Conservation (phyloP, 208 protist species). For the Trypanosoma melophagium region DNA sequence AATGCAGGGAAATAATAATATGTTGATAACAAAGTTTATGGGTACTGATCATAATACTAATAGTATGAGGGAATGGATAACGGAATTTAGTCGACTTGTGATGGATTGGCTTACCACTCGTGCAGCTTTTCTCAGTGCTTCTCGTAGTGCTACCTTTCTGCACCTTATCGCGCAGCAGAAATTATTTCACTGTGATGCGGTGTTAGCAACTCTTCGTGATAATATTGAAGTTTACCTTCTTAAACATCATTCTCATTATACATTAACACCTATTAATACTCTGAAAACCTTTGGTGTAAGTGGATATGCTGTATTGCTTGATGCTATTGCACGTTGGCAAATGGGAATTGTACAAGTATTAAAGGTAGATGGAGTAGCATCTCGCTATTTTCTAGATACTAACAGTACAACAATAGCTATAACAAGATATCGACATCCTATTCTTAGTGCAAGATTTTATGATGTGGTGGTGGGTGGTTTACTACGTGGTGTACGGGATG, state of each 20-base stretch:
- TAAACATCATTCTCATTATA: neutral
- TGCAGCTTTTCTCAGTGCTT: conserved; percentile 32
- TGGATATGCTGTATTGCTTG: conserved; percentile 34
- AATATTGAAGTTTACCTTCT: conserved; percentile 38
- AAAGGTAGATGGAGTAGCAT: neutral
- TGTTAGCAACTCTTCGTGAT: conserved; percentile 66
- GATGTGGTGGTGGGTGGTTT: conserved; percentile 29
- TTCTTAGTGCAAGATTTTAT: conserved; percentile 47
- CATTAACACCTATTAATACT: neutral
- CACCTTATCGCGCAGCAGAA: conserved; percentile 68
- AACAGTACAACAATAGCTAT: conserved; percentile 5
- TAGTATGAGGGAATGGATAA: conserved; percentile 10
- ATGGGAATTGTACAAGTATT: conserved; percentile 21
- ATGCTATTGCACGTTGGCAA: conserved; percentile 59
- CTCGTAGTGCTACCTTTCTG: conserved; percentile 37
- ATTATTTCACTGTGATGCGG: conserved; percentile 38
- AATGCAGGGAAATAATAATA: conserved; percentile 18
- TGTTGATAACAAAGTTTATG: neutral
- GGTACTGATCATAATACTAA: neutral
- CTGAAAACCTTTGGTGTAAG: conserved; percentile 5
- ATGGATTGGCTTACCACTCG: conserved; percentile 45
- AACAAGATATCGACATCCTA: conserved; percentile 29
- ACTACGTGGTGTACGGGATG: conserved; percentile 28
- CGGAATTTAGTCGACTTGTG: conserved; percentile 28
- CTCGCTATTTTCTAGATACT: neutral